Evolutionary conservation across 192 early-diverging fungal genomes (phyloP).

Genomic region (Coemansia sp.): DNA sequence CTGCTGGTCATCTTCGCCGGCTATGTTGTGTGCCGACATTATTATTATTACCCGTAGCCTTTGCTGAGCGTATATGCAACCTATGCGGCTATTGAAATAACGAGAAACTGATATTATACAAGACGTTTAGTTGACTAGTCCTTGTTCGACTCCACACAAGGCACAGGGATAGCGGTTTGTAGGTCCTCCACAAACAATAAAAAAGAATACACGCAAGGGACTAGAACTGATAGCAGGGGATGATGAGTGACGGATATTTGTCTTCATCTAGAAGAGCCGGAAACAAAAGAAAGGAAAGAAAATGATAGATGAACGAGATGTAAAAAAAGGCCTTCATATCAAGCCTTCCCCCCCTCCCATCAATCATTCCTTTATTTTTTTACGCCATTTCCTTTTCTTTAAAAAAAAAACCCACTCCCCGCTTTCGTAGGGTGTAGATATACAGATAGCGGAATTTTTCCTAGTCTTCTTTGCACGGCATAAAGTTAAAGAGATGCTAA

Average conservation of each 20-base stretch:
- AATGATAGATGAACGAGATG: neutral
- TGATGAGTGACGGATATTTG: neutral
- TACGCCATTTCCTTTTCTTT: neutral
- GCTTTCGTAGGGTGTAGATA: neutral
- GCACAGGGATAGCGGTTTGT: no score
- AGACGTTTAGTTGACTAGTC: neutral
- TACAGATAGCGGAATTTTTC: neutral
- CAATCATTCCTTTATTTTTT: neutral
- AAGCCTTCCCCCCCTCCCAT: neutral
- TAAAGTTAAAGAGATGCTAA: neutral
- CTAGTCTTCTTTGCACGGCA: neutral
- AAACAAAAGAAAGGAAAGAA: neutral
- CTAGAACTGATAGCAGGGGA: no score
- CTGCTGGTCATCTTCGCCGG: conserved; percentile 49
- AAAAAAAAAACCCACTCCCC: neutral
- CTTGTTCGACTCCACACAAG: neutral
- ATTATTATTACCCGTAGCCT: conserved; percentile 2
- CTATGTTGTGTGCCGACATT: conserved; percentile 33
- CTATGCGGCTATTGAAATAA: no score
- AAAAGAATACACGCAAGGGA: no score
- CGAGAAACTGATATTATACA: neutral
- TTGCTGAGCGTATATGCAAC: neutral
- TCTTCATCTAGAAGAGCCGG: neutral
- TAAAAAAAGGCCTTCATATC: neutral
- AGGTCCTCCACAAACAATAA: no score